Evolutionary conservation across 768 basidiomycete species (phyloP), one percentile per base, ranked within the genome.

Genomic region (Hebeloma cylindrosporum): DNA sequence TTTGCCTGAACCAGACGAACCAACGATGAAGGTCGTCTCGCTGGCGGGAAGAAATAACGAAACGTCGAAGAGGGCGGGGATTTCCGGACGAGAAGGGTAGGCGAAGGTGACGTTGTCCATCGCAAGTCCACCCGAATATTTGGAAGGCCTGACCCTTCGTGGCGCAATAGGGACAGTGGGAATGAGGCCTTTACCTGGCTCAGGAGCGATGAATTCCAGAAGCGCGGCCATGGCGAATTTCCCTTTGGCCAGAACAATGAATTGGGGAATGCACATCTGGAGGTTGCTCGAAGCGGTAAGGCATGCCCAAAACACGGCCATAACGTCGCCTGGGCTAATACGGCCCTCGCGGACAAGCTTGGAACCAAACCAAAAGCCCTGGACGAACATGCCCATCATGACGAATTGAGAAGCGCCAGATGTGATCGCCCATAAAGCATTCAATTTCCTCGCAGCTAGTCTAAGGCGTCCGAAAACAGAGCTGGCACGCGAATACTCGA

Each of bases 281-380:
- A 96, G 68, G 61, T 91, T 93, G 54, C 78, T 84, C 1, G 88
- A 85, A 0, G 91, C 93, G 49, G 96, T 88, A 16, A 97, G 71
- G 61, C 91, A 93, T 0, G 95, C 93, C 94, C 95, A 98, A 64
- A 98, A 99, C 40, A 94, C 91, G n/a, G 88, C 83, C 85, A 93
- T 94, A 50, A 97, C 88, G 27, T 85, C 78, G 1, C 92, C 92
- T 0, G 87, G 69, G 3, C 68, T 67, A 41, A 80, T 74, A 49
- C 73, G 79, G 11, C 86, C 88, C 9, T 83, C 74, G n/a, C 81
- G 67, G n/a, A 99, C 92, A 40, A 96, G 77, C 60, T 87, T 84
- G 2, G 86, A 77, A 9, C 94, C 95, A 58, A 85, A 98, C 93
- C 95, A 97, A 67, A 98, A 98, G 0, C 85, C 93, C 58, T 93